Evolutionary conservation across 768 basidiomycete genomes (phyloP), one percentile per base, ranked within the genome.

Genomic region (Suillus variegatus): DNA sequence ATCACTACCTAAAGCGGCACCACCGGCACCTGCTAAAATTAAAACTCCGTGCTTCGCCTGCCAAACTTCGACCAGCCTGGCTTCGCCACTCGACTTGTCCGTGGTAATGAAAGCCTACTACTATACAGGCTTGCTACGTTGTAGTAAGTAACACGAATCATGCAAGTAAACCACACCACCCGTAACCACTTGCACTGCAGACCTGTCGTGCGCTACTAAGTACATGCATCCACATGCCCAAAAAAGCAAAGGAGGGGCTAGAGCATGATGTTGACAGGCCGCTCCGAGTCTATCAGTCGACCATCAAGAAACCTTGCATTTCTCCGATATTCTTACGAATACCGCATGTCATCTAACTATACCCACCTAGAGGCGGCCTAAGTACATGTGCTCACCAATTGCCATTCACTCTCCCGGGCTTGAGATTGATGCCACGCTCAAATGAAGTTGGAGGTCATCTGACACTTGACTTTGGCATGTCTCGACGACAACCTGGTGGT

Each of bases 351-450:
- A n/a, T n/a, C 55, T 55, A 8, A 51, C 22, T 25, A 16, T 49
- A 25, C 25, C 25, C 25, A 25, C 47, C 49, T 51, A 51, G 6
- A 5, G 47, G 47, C 47, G n/a, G 47, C 47, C 44, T 55, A 36
- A 20, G 20, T 13, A 8, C 56, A 40, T 58, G 22, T 40, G 22
- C 56, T 40, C 56, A 18, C 38, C 14, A 25, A 18, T 22, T 25
- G 56, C 22, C 32, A 32, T 1, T 20, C 57, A 13, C 41, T 60
- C 18, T 43, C 18, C 58, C 20, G 8, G 43, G 58, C 58, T 40
- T 60, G 58, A 60, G 58, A 60, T 43, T 60, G 28, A 41, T 43
- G 41, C 41, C 58, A 60, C 58, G 58, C 18, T 43, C 40, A 20
- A 20, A 12, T 43, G 9, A 25, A 25, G 18, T 20, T 43, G 18